Evolutionary conservation across 2,329 filamentous ascomycete genomes (phyloP).

Genomic region (Fusarium phyllophilum): DNA sequence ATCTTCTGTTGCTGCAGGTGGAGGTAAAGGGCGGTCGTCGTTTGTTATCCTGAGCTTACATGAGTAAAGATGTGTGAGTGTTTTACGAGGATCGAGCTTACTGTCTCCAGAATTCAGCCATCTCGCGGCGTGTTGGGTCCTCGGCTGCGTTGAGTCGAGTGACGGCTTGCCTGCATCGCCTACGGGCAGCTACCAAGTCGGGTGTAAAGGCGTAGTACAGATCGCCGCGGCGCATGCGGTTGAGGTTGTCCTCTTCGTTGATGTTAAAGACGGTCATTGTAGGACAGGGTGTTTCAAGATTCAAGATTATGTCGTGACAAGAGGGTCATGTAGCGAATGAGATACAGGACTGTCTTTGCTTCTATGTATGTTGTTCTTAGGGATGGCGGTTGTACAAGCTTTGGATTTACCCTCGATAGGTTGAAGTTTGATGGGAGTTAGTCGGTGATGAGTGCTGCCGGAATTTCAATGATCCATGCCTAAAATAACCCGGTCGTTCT

Average conservation of each 20-base stretch:
- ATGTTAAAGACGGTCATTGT: constrained; percentile 41
- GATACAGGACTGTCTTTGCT: neutral
- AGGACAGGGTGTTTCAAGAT: neutral
- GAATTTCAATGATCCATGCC: constrained; percentile 5
- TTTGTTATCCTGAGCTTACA: constrained; percentile 63
- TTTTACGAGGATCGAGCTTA: constrained; percentile 54
- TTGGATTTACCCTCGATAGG: neutral
- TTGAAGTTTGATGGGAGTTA: too few relatives aligned
- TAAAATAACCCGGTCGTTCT: neutral
- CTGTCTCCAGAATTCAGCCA: constrained; percentile 77
- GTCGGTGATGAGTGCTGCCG: neutral
- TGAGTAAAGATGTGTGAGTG: neutral
- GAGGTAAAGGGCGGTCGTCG: constrained; percentile 72
- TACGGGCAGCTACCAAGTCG: constrained; percentile 70
- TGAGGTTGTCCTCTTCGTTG: constrained; percentile 58
- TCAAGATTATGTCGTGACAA: neutral
- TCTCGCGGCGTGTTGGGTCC: constrained; percentile 67
- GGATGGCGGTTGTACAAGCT: neutral
- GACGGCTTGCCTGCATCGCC: constrained; percentile 70
- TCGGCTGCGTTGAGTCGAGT: constrained; percentile 71
- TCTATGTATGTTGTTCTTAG: neutral
- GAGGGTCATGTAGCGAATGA: too few relatives aligned
- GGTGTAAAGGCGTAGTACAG: constrained; percentile 80
- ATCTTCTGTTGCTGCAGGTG: constrained; percentile 62
- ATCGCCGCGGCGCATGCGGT: constrained; percentile 72